Percentiles rank a stretch among this genome's conserved stretches.
These are phyloP conservation scores for Geopyxis carbonaria DNA, from an alignment of 495 filamentous ascomycete species.

Conservation along the genomic window DNA sequence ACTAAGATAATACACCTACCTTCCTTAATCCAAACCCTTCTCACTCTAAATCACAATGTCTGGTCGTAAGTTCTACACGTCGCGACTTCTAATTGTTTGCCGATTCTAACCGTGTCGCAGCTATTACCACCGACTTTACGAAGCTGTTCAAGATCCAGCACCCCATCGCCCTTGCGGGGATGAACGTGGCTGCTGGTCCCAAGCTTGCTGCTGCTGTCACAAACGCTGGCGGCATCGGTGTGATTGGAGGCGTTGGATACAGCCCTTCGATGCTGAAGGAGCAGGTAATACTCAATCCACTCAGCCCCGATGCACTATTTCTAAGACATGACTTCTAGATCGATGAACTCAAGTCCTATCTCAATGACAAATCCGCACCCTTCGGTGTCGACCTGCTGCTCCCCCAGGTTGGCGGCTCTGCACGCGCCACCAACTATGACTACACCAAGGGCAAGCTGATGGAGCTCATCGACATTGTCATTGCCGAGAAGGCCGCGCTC, in stretches of 20 bases:
- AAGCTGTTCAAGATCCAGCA: slow-evolving; percentile 96
- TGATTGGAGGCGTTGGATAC: slow-evolving; percentile 92
- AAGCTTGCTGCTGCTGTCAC: slow-evolving; percentile 94
- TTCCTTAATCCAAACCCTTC: neutral
- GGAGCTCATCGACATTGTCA: slow-evolving; percentile 79
- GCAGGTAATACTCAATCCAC: slow-evolving; percentile 32
- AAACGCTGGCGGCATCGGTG: slow-evolving; percentile 89
- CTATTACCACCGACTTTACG: slow-evolving; percentile 52
- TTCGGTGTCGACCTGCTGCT: slow-evolving; percentile 93
- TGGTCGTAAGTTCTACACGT: slow-evolving; percentile 6
- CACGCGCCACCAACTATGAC: slow-evolving; percentile 71
- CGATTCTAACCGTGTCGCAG: neutral
- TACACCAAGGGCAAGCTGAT: slow-evolving; percentile 98
- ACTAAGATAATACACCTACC: no score
- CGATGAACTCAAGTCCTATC: slow-evolving; percentile 74
- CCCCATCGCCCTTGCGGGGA: slow-evolving; percentile 85
- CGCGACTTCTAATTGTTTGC: neutral
- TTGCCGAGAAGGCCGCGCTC: slow-evolving; percentile 72
- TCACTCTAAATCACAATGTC: slow-evolving; percentile 3
- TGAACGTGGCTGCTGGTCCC: slow-evolving; percentile 97
- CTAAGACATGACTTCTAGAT: slow-evolving; percentile 28
- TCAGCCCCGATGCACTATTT: neutral
- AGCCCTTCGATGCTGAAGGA: slow-evolving; percentile 92
- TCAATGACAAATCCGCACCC: slow-evolving; percentile 90
- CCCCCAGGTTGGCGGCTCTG: slow-evolving; percentile 83